Percentiles rank a stretch among this genome's conserved stretches.
These are phyloP conservation scores for Schoenoplectus tabernaemontani DNA, from an alignment of 202 grass and related monocot species.

Conservation along the genomic window DNA sequence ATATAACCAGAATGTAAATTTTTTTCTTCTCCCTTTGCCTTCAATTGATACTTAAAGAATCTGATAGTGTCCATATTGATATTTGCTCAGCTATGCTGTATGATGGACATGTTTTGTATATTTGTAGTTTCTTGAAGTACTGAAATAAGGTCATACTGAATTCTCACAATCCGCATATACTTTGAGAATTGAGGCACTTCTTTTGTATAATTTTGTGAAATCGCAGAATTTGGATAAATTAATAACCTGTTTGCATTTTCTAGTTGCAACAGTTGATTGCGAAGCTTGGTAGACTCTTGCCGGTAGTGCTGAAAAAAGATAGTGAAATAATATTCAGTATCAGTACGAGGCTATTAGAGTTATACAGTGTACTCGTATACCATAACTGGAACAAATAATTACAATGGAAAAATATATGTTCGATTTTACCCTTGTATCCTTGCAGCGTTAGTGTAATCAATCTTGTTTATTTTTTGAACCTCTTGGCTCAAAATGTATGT, in stretches of 20 bases:
- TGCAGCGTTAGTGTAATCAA: background rate
- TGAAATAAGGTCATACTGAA: background rate
- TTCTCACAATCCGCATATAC: background rate
- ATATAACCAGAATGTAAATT: background rate
- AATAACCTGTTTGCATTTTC: slow-evolving; percentile 73
- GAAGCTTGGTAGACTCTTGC: slow-evolving; percentile 76
- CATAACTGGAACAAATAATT: background rate
- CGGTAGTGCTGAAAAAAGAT: slow-evolving; percentile 63
- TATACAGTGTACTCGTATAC: background rate
- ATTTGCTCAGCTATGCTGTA: background rate
- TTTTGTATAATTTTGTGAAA: background rate
- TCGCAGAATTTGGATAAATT: background rate
- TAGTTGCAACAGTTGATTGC: slow-evolving; percentile 46
- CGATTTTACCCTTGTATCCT: background rate
- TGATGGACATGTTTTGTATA: background rate
- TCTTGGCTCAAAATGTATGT: background rate
- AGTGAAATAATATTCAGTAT: background rate
- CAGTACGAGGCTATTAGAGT: background rate
- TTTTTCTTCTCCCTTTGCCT: background rate
- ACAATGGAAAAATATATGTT: background rate
- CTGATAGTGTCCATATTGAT: background rate
- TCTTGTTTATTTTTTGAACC: background rate
- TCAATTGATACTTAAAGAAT: background rate
- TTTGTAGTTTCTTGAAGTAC: background rate
- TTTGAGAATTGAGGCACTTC: background rate